Percentiles rank a stretch among this genome's conserved stretches.
phyloP scores from a whole-genome alignment of 768 basidiomycete genomes.

The Fibroporia radiculosa region DNA sequence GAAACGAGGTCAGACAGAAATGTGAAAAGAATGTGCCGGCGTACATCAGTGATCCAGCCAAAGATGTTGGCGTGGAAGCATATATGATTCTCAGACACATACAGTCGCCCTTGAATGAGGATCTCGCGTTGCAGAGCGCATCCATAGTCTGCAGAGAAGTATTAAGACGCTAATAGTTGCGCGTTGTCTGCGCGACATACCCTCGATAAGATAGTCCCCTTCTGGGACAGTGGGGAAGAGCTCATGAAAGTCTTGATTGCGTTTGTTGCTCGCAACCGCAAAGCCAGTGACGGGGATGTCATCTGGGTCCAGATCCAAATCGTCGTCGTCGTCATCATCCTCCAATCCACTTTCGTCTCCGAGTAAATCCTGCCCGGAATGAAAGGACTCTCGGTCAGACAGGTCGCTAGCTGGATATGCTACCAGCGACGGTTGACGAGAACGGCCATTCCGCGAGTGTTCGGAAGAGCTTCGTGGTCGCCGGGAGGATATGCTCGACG shows the following conservation, averaged over 20 bases:
- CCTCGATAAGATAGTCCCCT: conserved; percentile 97
- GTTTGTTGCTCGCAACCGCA: conserved; percentile 90
- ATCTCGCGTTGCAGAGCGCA: conserved; percentile 97
- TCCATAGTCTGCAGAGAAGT: conserved; percentile 70
- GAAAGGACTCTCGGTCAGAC: conserved; percentile 20
- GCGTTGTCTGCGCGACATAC: conserved; percentile 59
- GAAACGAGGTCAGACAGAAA: neutral
- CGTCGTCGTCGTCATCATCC: conserved; percentile 18
- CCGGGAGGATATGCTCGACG: neutral
- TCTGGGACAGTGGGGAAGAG: conserved; percentile 85
- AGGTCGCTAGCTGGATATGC: conserved; percentile 11
- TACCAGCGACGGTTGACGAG: conserved; percentile 11
- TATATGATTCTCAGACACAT: conserved; percentile 98
- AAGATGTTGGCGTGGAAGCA: conserved; percentile 99
- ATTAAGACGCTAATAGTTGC: neutral
- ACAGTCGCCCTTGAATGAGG: conserved; percentile 89
- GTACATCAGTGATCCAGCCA: conserved; percentile 95
- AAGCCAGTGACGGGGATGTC: conserved; percentile 94
- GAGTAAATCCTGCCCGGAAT: conserved; percentile 10
- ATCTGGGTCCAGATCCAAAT: conserved; percentile 42
- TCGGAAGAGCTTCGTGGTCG: conserved; percentile 10
- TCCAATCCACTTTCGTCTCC: conserved; percentile 19
- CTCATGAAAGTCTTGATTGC: conserved; percentile 95
- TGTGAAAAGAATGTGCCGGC: conserved; percentile 22
- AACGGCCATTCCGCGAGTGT: conserved; percentile 9